Conservation (phyloP, 208 protist species). For the Vickermania ingenoplastis region DNA sequence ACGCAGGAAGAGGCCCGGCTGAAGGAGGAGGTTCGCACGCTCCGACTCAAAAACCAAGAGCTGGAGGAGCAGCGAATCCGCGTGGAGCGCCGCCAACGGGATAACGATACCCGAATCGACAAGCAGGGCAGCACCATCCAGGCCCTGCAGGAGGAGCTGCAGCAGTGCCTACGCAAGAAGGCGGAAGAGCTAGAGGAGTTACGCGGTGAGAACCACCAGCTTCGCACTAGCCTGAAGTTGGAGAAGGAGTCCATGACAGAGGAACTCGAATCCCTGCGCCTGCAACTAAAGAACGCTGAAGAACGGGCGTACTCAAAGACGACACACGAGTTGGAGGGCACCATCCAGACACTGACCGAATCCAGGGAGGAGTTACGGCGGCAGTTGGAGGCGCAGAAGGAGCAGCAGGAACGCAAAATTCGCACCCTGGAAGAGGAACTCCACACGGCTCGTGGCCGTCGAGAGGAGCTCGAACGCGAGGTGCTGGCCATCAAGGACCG, state of each 20-base stretch:
- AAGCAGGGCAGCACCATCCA: constrained; percentile 32
- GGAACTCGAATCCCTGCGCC: neutral
- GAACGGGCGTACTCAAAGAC: neutral
- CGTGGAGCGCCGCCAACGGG: constrained; percentile 35
- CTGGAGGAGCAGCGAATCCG: constrained; percentile 28
- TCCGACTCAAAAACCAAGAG: constrained; percentile 26
- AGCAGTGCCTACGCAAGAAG: constrained; percentile 13
- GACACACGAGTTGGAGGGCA: neutral
- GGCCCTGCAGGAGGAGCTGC: constrained; percentile 31
- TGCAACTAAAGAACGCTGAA: neutral
- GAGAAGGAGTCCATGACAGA: neutral
- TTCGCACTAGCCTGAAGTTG: constrained; percentile 2
- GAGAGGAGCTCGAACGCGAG: neutral
- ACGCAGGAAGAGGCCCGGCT: constrained; percentile 13
- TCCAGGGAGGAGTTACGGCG: neutral
- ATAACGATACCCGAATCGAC: constrained; percentile 30
- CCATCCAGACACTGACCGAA: neutral
- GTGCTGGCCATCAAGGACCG: neutral
- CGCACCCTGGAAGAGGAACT: neutral
- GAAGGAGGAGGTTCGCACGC: constrained; percentile 45
- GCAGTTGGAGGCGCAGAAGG: neutral
- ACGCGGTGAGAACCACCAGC: constrained; percentile 25
- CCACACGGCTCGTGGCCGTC: neutral
- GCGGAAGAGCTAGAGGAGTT: constrained; percentile 34
- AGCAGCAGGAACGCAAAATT: neutral